phyloP scores from a whole-genome alignment of 2,329 filamentous ascomycete species.

The Cercospora zeae-maydis region DNA sequence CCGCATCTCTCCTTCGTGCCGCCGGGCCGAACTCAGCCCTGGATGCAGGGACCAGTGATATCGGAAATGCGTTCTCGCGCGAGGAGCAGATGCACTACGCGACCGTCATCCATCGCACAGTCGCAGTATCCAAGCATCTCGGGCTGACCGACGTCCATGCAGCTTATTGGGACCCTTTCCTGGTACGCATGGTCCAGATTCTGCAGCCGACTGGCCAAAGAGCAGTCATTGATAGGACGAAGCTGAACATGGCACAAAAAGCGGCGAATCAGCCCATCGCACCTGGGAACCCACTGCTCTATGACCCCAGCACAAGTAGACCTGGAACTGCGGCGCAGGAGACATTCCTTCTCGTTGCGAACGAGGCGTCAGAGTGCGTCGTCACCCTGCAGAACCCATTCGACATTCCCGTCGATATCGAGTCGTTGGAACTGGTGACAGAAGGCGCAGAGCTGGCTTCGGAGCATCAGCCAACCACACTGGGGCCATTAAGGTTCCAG shows the following conservation, averaged over 20 bases:
- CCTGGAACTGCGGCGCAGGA: constrained; percentile 51
- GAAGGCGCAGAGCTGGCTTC: constrained; percentile 71
- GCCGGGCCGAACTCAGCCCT: constrained; percentile 58
- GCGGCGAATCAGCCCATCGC: constrained; percentile 11
- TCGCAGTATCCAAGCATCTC: constrained; percentile 70
- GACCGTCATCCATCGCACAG: constrained; percentile 80
- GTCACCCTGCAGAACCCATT: constrained; percentile 91
- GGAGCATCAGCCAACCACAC: constrained; percentile 58
- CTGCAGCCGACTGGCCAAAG: constrained; percentile 41
- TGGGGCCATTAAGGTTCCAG: constrained; percentile 81
- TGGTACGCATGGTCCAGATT: constrained; percentile 73
- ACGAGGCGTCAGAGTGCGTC: constrained; percentile 72
- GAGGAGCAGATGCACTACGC: constrained; percentile 85
- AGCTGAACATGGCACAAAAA: constrained; percentile 18
- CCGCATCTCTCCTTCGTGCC: constrained; percentile 75
- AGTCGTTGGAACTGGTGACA: constrained; percentile 71
- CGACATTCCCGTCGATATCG: constrained; percentile 86
- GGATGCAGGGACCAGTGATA: constrained; percentile 19
- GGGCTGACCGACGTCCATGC: constrained; percentile 68
- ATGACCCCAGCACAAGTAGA: constrained; percentile 82
- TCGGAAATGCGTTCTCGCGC: constrained; percentile 31
- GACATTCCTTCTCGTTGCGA: constrained; percentile 69
- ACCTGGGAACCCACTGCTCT: constrained; percentile 75
- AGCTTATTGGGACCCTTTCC: constrained; percentile 96
- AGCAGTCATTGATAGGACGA: constrained; percentile 25